Percentiles rank a stretch among this genome's conserved stretches.
phyloP scores from a whole-genome alignment of 2,329 filamentous ascomycete species.

The Furcasterigmium furcatum region DNA sequence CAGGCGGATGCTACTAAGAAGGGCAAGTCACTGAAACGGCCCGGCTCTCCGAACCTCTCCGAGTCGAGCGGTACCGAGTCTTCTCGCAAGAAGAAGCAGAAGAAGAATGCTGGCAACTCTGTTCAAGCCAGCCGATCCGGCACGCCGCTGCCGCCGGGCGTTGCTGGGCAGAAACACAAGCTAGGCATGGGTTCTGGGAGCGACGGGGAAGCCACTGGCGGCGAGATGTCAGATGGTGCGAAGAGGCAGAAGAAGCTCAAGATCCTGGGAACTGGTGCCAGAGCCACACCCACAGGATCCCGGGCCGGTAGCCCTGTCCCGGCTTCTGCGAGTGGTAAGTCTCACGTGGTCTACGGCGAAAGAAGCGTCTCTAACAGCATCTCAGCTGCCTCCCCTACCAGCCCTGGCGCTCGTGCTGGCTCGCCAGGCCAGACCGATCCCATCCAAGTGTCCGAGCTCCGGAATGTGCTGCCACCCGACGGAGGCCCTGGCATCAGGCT shows the following conservation, averaged over 20 bases:
- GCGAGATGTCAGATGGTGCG: slow-evolving; percentile 60
- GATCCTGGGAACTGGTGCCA: slow-evolving; percentile 44
- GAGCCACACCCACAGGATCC: slow-evolving; percentile 54
- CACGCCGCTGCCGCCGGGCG: slow-evolving; percentile 46
- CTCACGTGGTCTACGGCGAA: slow-evolving; percentile 6
- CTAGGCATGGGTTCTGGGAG: slow-evolving; percentile 59
- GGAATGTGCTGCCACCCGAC: slow-evolving; percentile 47
- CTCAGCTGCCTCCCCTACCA: slow-evolving; percentile 11
- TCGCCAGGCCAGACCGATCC: slow-evolving; percentile 23
- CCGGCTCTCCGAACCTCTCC: slow-evolving; percentile 81
- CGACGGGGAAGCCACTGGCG: slow-evolving; percentile 69
- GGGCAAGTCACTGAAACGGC: slow-evolving; percentile 69
- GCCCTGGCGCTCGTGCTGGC: slow-evolving; percentile 21
- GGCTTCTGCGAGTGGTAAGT: slow-evolving; percentile 30
- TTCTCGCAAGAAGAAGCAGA: slow-evolving; percentile 73
- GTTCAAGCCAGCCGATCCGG: slow-evolving; percentile 49
- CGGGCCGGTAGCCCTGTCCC: slow-evolving; percentile 59
- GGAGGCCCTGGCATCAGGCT: slow-evolving; percentile 48
- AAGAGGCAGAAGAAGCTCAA: slow-evolving; percentile 50
- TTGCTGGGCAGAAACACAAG: slow-evolving; percentile 36
- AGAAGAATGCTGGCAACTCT: slow-evolving; percentile 53
- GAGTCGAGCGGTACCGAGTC: slow-evolving; percentile 93
- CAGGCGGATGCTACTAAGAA: slow-evolving; percentile 47
- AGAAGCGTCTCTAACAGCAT: not conserved
- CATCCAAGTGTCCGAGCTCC: slow-evolving; percentile 50